Conservation (phyloP, 2,329 filamentous ascomycete genomes). For the Fusarium sp. region DNA sequence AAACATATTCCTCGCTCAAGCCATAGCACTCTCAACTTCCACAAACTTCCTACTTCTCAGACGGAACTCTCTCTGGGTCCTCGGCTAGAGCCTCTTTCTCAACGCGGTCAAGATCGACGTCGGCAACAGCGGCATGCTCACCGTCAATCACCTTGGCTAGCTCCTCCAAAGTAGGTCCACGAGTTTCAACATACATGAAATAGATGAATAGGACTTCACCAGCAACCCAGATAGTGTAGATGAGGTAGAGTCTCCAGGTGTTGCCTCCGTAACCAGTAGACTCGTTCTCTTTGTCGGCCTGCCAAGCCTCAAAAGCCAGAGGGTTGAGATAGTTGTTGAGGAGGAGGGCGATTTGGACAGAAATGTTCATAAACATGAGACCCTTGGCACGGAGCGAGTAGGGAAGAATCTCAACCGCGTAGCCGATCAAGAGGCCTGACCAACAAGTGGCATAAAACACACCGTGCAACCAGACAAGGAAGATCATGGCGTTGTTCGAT, state of each 20-base stretch:
- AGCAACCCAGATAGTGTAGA: constrained; percentile 71
- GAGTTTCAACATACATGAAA: constrained; percentile 75
- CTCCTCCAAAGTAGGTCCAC: constrained; percentile 72
- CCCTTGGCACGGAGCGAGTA: constrained; percentile 67
- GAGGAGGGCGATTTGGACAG: constrained; percentile 67
- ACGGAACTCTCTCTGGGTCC: too few relatives aligned
- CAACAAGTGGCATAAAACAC: constrained; percentile 69
- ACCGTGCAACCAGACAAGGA: constrained; percentile 67
- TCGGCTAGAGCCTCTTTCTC: constrained; percentile 56
- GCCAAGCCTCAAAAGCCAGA: neutral
- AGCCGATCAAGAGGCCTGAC: constrained; percentile 65
- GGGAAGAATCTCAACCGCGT: constrained; percentile 66
- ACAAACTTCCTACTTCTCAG: too few relatives aligned
- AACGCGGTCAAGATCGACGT: constrained; percentile 63
- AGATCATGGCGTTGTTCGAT: constrained; percentile 63
- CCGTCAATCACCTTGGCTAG: constrained; percentile 74
- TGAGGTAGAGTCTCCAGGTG: constrained; percentile 72
- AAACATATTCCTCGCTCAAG: too few relatives aligned
- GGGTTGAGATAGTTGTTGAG: constrained; percentile 62
- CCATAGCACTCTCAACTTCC: too few relatives aligned
- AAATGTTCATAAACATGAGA: constrained; percentile 71
- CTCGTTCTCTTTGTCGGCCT: neutral
- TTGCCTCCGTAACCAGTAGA: constrained; percentile 62
- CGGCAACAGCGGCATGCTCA: constrained; percentile 61
- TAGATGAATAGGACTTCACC: constrained; percentile 69